These are phyloP conservation scores for Oemleria cerasiformis DNA, from an alignment of 306 rosid genomes.

Conservation along the genomic window DNA sequence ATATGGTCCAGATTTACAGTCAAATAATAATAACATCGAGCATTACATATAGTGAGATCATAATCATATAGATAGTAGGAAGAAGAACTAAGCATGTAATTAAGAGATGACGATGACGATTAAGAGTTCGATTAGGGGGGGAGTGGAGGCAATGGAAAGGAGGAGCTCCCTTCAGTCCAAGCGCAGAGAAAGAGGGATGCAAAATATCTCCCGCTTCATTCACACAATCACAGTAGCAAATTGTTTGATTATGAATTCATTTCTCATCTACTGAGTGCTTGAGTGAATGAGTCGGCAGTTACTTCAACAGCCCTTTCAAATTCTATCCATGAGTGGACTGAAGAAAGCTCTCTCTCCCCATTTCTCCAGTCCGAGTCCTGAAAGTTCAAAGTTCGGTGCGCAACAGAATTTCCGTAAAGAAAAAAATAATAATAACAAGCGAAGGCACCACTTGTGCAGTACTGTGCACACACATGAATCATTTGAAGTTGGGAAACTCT, in stretches of 20 bases:
- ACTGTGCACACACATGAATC: too few relatives aligned
- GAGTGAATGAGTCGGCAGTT: conserved; percentile 60
- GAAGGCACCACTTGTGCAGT: too few relatives aligned
- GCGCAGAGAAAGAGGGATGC: conserved; percentile 51
- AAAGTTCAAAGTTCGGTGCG: not conserved
- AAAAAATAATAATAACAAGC: too few relatives aligned
- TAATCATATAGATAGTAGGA: too few relatives aligned
- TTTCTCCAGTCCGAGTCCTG: not conserved
- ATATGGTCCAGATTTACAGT: not conserved
- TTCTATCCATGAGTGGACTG: conserved; percentile 57
- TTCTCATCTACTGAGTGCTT: conserved; percentile 33
- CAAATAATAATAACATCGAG: too few relatives aligned
- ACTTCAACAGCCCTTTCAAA: conserved; percentile 37
- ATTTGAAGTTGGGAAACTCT: not conserved
- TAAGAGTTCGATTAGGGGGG: not conserved
- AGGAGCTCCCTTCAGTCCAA: conserved; percentile 75
- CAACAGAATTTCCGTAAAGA: not conserved
- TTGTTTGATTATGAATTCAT: not conserved
- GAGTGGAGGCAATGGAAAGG: conserved; percentile 24
- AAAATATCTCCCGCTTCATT: conserved; percentile 62
- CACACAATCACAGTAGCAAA: conserved; percentile 48
- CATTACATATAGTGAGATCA: not conserved
- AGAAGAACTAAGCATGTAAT: not conserved
- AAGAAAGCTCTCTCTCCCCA: conserved; percentile 48
- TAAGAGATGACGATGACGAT: not conserved